Evolutionary conservation across 768 basidiomycete genomes (phyloP), one percentile per base, ranked within the genome.

Genomic region (Boletus rubroflammeus): DNA sequence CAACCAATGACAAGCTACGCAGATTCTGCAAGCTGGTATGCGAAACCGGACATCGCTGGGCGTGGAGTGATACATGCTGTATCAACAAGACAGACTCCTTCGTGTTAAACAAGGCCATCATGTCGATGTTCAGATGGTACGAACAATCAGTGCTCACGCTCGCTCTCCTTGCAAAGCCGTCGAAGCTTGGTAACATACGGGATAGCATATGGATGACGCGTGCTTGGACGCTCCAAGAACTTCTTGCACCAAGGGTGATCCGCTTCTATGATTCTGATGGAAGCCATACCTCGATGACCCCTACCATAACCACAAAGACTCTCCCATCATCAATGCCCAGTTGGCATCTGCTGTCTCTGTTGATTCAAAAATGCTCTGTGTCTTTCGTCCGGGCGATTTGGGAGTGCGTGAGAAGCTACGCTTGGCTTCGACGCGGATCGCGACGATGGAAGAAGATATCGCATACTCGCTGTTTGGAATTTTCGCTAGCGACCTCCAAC

Each of bases 51-150:
- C 26, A 55, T 39, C 54, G 51, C 25, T 51, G 50, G 44, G 50
- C 50, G 11, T 51, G 50, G 50, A 51, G 50, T 28, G 50, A 51
- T 15, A 44, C 42, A 9, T 53, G 54, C 19, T 44, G 54, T 45
- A 53, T 55, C 35, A 7, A 55, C 17, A 28, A 23, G 23, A 21
- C 4, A 15, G 51, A 54, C 9, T 6, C 54, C 14, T 11, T 6
- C 15, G 49, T 34, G 29, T 14, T 53, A 36, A 53, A 26, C 19
- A 21, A 3, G 21, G 50, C 54, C 21, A 55, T 55, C 9, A 11
- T 39, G 17, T 45, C 54, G 14, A 55, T 55, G 54, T 54, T 45
- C 19, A 54, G 51, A 40, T 54, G 54, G 54, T 55, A 55, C 36
- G 52, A 39, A 8, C 29, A 39, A 38, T 53, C 54, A 9, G 28